phyloP scores from a whole-genome alignment of 2,329 filamentous ascomycete species.

The Biscogniauxia sp. region DNA sequence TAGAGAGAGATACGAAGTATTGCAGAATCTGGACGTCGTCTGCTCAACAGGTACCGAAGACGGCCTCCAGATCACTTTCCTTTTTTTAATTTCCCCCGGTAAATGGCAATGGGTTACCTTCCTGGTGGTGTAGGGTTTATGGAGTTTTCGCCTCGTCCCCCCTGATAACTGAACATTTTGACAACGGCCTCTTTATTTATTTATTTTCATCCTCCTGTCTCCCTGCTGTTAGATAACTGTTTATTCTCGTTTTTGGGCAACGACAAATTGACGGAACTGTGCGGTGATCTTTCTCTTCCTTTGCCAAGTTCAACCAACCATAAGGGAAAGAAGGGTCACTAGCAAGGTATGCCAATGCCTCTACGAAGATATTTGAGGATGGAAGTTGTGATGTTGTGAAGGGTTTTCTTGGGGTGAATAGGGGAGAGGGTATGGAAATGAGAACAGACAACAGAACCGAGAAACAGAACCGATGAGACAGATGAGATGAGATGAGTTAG shows the following conservation, averaged over 20 bases:
- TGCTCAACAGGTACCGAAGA: constrained; percentile 12
- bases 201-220: too few species aligned
- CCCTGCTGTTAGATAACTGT: neutral
- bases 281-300: too few species aligned
- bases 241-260: neutral
- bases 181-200: neutral
- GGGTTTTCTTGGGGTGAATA: too few species aligned
- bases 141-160: neutral
- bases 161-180: neutral
- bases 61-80: constrained; percentile 16
- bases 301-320: too few species aligned
- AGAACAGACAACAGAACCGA: too few species aligned
- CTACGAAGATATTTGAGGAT: too few species aligned
- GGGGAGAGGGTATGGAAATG: too few species aligned
- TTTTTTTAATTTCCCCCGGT: constrained; percentile 12
- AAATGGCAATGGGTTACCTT: constrained; percentile 8
- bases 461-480: too few species aligned
- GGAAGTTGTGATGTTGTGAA: too few species aligned
- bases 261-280: neutral
- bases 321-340: too few species aligned
- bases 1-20: constrained; percentile 21
- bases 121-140: neutral
- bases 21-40: constrained; percentile 12
- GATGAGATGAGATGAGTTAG: too few species aligned
- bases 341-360: too few species aligned